Evolutionary conservation across 2,329 filamentous ascomycete genomes (phyloP).

Genomic region (Amauroascus verrucosus): DNA sequence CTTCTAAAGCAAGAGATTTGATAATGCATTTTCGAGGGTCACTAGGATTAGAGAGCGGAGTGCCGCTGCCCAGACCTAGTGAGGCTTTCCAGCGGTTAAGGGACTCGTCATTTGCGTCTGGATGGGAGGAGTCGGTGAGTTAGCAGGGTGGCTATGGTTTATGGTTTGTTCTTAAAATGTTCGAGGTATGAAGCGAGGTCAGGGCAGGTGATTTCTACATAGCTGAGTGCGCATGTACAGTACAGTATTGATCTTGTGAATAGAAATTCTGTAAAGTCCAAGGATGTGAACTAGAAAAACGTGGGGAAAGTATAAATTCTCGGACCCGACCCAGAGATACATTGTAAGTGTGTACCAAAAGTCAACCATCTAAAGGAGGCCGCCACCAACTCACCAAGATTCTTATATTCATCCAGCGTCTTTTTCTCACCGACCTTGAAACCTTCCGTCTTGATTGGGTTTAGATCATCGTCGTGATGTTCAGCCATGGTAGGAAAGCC

Average conservation of each 20-base stretch:
- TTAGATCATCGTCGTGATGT: constrained; percentile 66
- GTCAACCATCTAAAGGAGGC: background rate
- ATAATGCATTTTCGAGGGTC: constrained; percentile 91
- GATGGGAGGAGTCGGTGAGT: background rate
- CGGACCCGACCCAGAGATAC: background rate
- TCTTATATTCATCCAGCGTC: constrained; percentile 84
- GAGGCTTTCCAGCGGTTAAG: constrained; percentile 97
- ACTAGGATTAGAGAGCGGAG: constrained; percentile 61
- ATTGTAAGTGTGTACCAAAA: background rate
- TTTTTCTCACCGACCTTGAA: constrained; percentile 99
- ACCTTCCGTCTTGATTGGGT: constrained; percentile 79
- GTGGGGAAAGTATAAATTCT: background rate
- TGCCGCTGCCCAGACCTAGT: constrained; percentile 67
- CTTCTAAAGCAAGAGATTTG: constrained; percentile 77
- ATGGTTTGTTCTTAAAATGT: background rate
- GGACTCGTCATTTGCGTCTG: constrained; percentile 72
- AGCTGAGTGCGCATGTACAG: background rate
- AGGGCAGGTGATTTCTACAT: background rate
- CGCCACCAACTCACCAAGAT: constrained; percentile 60
- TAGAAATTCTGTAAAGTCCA: background rate
- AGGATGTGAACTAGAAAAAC: background rate
- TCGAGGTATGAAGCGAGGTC: background rate
- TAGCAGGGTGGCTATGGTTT: constrained; percentile 10
- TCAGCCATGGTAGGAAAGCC: constrained; percentile 51
- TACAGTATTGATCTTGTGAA: background rate